Evolutionary conservation across 73 alveolate species (phyloP).

Genomic region (Paramecium caudatum): DNA sequence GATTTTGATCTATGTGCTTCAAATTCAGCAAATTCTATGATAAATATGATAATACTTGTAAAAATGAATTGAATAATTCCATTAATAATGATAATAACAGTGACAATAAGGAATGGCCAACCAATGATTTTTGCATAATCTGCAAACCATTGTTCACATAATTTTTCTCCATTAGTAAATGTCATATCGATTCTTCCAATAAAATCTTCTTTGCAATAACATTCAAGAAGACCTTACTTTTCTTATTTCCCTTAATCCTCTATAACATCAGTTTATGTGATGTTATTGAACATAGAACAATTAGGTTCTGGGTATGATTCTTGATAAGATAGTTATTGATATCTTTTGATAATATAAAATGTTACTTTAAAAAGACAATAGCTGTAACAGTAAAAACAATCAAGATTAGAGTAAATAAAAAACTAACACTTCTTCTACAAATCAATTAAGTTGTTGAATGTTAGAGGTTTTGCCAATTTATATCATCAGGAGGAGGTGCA

Average conservation of each 20-base stretch:
- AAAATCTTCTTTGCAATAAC: constrained; percentile 64
- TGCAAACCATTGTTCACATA: constrained; percentile 33
- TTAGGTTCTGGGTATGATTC: constrained; percentile 29
- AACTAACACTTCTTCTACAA: constrained; percentile 36
- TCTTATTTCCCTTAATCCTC: neutral
- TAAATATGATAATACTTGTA: neutral
- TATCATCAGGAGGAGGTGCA: constrained; percentile 70
- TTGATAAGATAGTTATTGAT: constrained; percentile 1
- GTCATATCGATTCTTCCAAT: constrained; percentile 14
- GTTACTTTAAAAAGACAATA: constrained; percentile 2
- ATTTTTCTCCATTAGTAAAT: neutral
- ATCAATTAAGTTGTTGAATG: neutral
- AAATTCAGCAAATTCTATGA: constrained; percentile 64
- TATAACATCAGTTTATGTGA: constrained; percentile 22
- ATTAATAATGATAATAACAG: constrained; percentile 40
- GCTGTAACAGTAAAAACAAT: constrained; percentile 44
- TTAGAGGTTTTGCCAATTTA: constrained; percentile 50
- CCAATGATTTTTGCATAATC: constrained; percentile 37
- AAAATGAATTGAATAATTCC: neutral
- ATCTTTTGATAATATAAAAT: neutral
- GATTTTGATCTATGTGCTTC: constrained; percentile 64
- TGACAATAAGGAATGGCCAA: constrained; percentile 61
- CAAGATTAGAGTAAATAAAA: neutral
- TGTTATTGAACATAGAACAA: neutral
- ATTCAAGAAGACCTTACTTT: constrained; percentile 15